A percentile compares a stretch with the other conserved stretches of the same genome.
Conservation (phyloP, 352 stramenopile species). For the Pythium aquatile region DNA sequence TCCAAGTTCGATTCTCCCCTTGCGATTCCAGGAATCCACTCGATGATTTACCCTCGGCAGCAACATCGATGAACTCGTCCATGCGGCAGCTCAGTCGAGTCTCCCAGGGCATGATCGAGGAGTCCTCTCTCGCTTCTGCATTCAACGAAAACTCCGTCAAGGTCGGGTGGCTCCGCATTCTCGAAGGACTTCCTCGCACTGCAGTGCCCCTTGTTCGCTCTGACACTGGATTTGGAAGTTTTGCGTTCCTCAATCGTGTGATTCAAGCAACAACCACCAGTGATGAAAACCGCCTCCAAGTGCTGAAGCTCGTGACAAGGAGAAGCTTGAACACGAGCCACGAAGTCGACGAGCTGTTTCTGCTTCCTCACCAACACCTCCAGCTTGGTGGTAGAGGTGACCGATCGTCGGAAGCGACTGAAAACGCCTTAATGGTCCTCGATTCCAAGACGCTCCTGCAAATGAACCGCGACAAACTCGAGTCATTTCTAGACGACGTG, state of each 20-base stretch:
- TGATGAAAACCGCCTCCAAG: neutral
- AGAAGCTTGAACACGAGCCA: conserved; percentile 3
- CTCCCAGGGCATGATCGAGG: neutral
- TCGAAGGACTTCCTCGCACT: neutral
- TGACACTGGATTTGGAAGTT: neutral
- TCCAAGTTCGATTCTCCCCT: conserved; percentile 15
- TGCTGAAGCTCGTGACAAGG: conserved; percentile 8
- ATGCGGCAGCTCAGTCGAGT: neutral
- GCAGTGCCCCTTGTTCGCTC: neutral
- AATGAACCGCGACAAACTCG: conserved; percentile 37
- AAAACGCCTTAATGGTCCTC: conserved; percentile 31
- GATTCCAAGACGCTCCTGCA: conserved; percentile 30
- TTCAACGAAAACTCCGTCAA: neutral
- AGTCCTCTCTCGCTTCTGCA: neutral
- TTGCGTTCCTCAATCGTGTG: neutral
- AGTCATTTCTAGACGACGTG: conserved; percentile 34
- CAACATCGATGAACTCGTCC: neutral
- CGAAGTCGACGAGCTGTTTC: conserved; percentile 16
- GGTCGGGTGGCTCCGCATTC: neutral
- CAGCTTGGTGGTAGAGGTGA: neutral
- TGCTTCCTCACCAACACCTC: conserved; percentile 20
- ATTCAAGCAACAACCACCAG: neutral
- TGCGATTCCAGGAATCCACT: neutral
- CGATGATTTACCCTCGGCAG: neutral
- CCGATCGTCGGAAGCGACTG: neutral